Evolutionary conservation across 176 grass and related monocot genomes (phyloP).

Genomic region (Aechmea fasciata): DNA sequence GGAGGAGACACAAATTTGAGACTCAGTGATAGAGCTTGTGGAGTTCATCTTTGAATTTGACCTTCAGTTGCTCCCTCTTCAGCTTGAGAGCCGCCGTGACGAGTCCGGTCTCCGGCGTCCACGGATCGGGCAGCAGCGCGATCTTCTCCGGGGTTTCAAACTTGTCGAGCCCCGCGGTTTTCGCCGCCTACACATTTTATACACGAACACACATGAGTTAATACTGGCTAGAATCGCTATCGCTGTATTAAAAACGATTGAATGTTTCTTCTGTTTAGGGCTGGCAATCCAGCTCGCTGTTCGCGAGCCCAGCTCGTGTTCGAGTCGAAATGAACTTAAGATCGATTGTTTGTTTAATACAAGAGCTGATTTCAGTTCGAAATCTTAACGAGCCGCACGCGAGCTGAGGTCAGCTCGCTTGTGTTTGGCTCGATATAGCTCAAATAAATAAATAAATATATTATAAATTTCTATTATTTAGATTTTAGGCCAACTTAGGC

Average conservation of each 20-base stretch:
- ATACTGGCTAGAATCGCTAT: not conserved
- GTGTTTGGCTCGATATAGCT: too few species aligned
- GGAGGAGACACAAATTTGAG: not conserved
- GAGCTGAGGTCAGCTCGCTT: too few species aligned
- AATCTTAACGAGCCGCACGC: too few species aligned
- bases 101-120: conserved; percentile 73
- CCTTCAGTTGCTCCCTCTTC: conserved; percentile 69
- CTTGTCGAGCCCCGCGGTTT: conserved; percentile 47
- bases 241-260: not conserved
- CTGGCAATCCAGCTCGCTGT: too few species aligned
- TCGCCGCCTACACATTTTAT: conserved; percentile 27
- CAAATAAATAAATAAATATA: too few species aligned
- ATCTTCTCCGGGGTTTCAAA: conserved; percentile 63
- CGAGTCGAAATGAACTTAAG: too few species aligned
- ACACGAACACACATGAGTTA: not conserved
- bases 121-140: conserved; percentile 48
- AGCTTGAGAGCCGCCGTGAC: conserved; percentile 68
- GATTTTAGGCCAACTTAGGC: too few species aligned
- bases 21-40: conserved; percentile 41
- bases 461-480: too few species aligned
- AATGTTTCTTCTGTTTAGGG: too few species aligned
- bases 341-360: too few species aligned
- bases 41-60: conserved; percentile 51
- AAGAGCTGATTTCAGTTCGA: too few species aligned
- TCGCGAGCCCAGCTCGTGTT: too few species aligned